Base-by-base conservation (phyloP, 352 stramenopile species). In the Phytophthora foliorum region DNA sequence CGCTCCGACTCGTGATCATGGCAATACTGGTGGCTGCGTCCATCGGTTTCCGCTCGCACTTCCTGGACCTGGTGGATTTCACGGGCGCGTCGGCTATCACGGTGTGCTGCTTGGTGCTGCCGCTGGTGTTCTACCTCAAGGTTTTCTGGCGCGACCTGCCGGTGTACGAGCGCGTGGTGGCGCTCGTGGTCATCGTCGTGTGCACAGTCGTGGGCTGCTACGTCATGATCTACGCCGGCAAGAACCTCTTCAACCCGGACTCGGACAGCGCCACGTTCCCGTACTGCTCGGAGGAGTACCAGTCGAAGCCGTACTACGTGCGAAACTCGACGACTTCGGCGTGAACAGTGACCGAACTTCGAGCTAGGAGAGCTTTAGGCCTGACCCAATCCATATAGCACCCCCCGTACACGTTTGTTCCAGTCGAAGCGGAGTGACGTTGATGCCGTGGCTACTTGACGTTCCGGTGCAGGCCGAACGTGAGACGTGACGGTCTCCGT, bases 81-180 rank as follows among this genome's bases (percentile, higher is more conserved):
- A 81, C 75, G 16, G 78, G 78, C 21, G 73, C 78, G 16, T 84
- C 76, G 21, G 61, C 71, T 36, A 84, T 80, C 46, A 74, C 76
- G 1, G 62, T 81, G 38, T 81, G 74, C 66, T 84, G 76, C 65
- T 70, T 84, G 31, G 69, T 84, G 25, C 58, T 87, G 42, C 78
- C 78, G 36, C 73, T 84, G 22, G 45, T 77, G 22, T 82, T 87
- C 55, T 87, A 84, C 62, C 57, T 87, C 49, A 85, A 85, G 72
- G 63, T 74, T 17, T 67, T 81, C 45, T 81, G 75, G 72, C 61
- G 32, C n/a, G 63, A 63, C 24, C 64, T 86, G 34, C 69, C 72
- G 0, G 45, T 86, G 3, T 80, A 80, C 63, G 78, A 86, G 51
- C 75, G 78, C 34, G 36, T 74, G n/a, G 36, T 71, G 42, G 78